Evolutionary conservation across 2,329 filamentous ascomycete genomes (phyloP).

Genomic region (Penicillium sp.): DNA sequence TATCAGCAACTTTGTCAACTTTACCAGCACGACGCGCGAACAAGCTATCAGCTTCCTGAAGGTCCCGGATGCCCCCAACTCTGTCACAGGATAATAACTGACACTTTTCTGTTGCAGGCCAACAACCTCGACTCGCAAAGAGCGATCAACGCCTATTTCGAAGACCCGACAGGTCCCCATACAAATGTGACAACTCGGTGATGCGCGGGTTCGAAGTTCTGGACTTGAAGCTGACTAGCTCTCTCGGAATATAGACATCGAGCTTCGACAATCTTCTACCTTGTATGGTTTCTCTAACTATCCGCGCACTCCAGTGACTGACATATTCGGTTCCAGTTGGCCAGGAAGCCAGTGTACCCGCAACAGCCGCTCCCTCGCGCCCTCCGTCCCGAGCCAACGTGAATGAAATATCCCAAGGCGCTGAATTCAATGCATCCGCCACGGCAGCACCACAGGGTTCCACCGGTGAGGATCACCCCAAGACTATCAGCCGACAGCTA

Average conservation of each 20-base stretch:
- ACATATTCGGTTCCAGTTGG: conserved; percentile 27
- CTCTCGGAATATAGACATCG: conserved; percentile 12
- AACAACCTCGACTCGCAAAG: conserved; percentile 43
- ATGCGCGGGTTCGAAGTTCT: background rate
- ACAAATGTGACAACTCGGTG: conserved; percentile 25
- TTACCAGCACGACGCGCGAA: conserved; percentile 39
- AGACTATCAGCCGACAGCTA: background rate
- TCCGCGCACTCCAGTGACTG: background rate
- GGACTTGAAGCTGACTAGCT: conserved; percentile 6
- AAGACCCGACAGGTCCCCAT: conserved; percentile 38
- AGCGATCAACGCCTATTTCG: conserved; percentile 47
- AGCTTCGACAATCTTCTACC: conserved; percentile 22
- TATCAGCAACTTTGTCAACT: conserved; percentile 39
- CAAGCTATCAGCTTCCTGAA: conserved; percentile 41
- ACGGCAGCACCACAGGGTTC: conserved; percentile 27
- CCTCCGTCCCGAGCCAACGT: conserved; percentile 44
- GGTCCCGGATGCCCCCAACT: conserved; percentile 22
- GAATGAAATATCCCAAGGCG: conserved; percentile 20
- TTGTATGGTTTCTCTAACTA: conserved; percentile 20
- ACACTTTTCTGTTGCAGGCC: conserved; percentile 30
- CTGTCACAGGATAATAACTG: conserved; percentile 3
- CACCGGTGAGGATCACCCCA: conserved; percentile 23
- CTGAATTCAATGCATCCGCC: conserved; percentile 21
- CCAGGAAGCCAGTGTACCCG: conserved; percentile 34
- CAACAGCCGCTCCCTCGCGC: conserved; percentile 42